phyloP scores from a whole-genome alignment of 371 early-diverging fungal species.

The Mucor velutinosus region DNA sequence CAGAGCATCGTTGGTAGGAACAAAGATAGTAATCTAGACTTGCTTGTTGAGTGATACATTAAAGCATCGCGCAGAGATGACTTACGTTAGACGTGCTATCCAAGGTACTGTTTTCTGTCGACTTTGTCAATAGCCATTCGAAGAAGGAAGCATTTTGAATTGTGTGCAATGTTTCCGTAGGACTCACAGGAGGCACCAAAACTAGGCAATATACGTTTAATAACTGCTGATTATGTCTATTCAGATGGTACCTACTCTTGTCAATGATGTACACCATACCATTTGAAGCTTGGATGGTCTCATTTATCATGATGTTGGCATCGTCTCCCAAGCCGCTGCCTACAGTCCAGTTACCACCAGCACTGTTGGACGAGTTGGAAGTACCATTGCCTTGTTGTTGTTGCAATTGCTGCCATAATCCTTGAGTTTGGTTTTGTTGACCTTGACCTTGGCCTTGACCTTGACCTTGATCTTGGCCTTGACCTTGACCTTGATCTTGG shows the following conservation, averaged over 20 bases:
- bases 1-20: slow-evolving; percentile 30
- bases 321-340: slow-evolving; percentile 21
- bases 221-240: no score
- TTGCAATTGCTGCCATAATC: neutral
- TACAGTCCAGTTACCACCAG: slow-evolving; percentile 6
- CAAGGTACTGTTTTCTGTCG: neutral
- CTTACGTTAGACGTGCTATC: slow-evolving; percentile 8
- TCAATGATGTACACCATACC: slow-evolving; percentile 43
- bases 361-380: neutral
- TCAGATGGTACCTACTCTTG: slow-evolving; percentile 21
- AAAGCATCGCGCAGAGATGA: neutral
- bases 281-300: slow-evolving; percentile 34
- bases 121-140: slow-evolving; percentile 1
- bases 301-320: slow-evolving; percentile 24
- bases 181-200: slow-evolving; percentile 29
- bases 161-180: slow-evolving; percentile 19
- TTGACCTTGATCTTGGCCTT: neutral
- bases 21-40: slow-evolving; percentile 38
- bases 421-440: neutral
- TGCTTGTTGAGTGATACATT: neutral
- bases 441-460: slow-evolving; percentile 1
- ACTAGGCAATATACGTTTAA: slow-evolving; percentile 24
- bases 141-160: slow-evolving; percentile 15
- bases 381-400: neutral
- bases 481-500: neutral